Base-by-base conservation (phyloP, 495 filamentous ascomycete genomes). In the Jackrogersella multiformis region DNA sequence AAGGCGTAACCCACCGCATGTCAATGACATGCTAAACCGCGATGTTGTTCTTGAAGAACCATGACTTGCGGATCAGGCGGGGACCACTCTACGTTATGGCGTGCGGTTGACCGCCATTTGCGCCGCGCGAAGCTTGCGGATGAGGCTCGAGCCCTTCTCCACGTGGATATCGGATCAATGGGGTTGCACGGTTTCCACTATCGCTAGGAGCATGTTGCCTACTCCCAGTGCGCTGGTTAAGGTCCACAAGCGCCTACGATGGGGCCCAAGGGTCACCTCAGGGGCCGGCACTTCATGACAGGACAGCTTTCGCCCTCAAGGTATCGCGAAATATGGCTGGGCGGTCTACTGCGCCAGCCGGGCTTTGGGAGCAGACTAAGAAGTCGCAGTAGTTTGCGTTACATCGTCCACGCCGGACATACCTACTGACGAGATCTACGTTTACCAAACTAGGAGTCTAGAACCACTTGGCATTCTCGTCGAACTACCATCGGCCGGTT, bases 41-140 rank as follows among this genome's bases (percentile, higher is more conserved):
- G 24, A 48, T 30, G 26, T 6, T 30, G 4, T 2, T 1, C 12
- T 4, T 5, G 45, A 30, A 16, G 20, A 30, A 18, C 10, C 5
- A 46, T n/a, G 21, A 20, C 42, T n/a, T n/a, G 42, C 42, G 42
- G 42, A 24, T 46, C 42, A 30, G 24, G 42, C 42, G 26, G 42
- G 42, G 42, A 21, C 42, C 12, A 12, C 42, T 46, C 12, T 46
- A 24, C 23, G 26, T 46, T 24, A 20, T 21, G 23, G 42, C 3
- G 12, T 46, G 42, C 42, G 42, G 42, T 12, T 46, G 45, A 49
- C 45, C 45, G 45, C 45, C 26, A 30, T 16, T 32, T 49, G 18
- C 45, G 32, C 45, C 45, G 45, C 26, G 32, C 45, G n/a, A 49
- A 32, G 45, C 45, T 49, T 49, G 45, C 13, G 32, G 45, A 49